Evolutionary conservation across 306 rosid species (phyloP), one percentile per base, ranked within the genome.

Genomic region (Cicer judaicum): DNA sequence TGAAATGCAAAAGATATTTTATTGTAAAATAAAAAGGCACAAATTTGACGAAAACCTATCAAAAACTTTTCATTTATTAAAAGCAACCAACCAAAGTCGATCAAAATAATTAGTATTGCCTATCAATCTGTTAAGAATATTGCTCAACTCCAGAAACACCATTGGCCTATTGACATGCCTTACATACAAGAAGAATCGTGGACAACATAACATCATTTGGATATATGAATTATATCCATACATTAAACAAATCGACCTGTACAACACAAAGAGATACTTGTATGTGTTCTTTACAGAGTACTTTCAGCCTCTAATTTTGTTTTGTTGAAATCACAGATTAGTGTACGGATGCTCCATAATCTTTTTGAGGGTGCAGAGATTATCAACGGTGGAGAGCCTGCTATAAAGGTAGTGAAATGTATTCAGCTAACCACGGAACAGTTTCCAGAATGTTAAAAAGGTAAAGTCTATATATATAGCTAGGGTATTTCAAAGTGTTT

Each of bases 211-310:
- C 50, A 75, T 77, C 85, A 84, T 70, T 81, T 73, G 85, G 88
- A 87, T 82, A 80, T 61, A 85, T 76, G 63, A 75, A 80, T 80
- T 55, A 77, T 67, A 76, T 74, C 85, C 86, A 80, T 54, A 82
- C 79, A 84, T 77, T 81, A 79, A 87, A 82, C 87, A 88, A 88
- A 87, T 78, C 70, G 63, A 88, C 78, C 78, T 88, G 85, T 88
- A 89, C 92, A 84, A 80, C 75, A 60, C 78, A 81, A 80, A 81
- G 79, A 70, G 84, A 87, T 82, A 75, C 88, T 83, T 82, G 82
- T 82, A 82, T 73, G 82, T 77, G 81, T 78, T 86, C 86, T 88
- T 85, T 89, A 85, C 88, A 87, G 81, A 82, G 85, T 81, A 83
- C 82, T 67, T 86, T 79, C 85, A 40, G 64, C 86, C 56, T 73